Conservation (phyloP, 139 green algal genomes). For the Yamagishiella unicocca region DNA sequence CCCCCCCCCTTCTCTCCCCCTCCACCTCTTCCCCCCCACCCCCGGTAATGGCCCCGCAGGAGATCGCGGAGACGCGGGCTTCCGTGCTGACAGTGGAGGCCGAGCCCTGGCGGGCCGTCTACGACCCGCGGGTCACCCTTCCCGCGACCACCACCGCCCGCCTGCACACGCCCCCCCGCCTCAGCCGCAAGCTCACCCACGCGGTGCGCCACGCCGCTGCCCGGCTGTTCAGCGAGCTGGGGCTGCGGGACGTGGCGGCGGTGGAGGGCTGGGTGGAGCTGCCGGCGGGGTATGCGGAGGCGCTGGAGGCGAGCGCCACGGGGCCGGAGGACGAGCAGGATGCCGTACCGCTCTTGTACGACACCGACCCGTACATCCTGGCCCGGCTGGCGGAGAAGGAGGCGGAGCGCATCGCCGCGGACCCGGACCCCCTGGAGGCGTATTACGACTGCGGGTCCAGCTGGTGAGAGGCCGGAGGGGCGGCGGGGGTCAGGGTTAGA, state of each 20-base stretch:
- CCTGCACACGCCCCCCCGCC: conserved; percentile 63
- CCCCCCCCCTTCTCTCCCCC: no score
- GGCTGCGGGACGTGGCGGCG: conserved; percentile 67
- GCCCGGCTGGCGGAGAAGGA: conserved; percentile 7
- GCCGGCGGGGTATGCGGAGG: not conserved
- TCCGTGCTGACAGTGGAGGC: not conserved
- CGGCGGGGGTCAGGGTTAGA: not conserved
- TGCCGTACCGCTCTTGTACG: conserved; percentile 4
- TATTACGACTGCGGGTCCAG: conserved; percentile 48
- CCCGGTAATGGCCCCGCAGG: no score
- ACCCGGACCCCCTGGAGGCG: conserved; percentile 43
- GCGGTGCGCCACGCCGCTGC: conserved; percentile 63
- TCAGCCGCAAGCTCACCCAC: conserved; percentile 53
- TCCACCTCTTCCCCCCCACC: no score
- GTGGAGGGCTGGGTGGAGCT: conserved; percentile 77
- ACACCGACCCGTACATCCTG: conserved; percentile 19
- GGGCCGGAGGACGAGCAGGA: not conserved
- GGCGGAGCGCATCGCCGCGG: not conserved
- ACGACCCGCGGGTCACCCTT: not conserved
- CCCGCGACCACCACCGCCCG: not conserved
- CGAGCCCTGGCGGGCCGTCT: conserved; percentile 7
- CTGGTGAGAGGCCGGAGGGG: conserved; percentile 8
- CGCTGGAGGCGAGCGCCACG: not conserved
- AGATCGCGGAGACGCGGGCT: not conserved
- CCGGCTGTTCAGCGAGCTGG: conserved; percentile 70